Percentiles rank a stretch among this genome's conserved stretches.
Conservation (phyloP, 805 yeast genomes). For the Candida manassasensis region DNA sequence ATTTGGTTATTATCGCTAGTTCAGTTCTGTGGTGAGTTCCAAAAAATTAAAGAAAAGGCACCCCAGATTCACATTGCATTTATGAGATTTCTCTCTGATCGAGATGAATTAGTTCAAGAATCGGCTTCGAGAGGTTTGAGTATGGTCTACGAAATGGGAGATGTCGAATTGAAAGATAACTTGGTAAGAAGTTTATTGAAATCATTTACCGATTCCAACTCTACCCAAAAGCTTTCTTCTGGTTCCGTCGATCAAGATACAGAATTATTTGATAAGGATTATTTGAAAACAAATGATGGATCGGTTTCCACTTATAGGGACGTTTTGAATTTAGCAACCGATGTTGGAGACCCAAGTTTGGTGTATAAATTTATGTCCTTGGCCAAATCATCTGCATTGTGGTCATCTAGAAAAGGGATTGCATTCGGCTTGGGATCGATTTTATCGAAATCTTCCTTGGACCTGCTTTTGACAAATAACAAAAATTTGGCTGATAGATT, state of each 20-base stretch:
- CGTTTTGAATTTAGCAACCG: constrained; percentile 81
- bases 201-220: constrained; percentile 71
- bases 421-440: constrained; percentile 91
- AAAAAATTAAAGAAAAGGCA: constrained; percentile 37
- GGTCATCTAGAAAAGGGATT: constrained; percentile 92
- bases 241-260: constrained; percentile 79
- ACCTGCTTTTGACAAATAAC: constrained; percentile 53
- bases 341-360: constrained; percentile 91
- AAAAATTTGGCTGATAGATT: constrained; percentile 51
- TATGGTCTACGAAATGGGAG: constrained; percentile 75
- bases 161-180: constrained; percentile 58
- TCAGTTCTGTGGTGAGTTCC: constrained; percentile 60
- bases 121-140: constrained; percentile 87
- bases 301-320: constrained; percentile 90
- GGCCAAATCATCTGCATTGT: constrained; percentile 79
- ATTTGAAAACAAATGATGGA: constrained; percentile 73
- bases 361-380: constrained; percentile 93
- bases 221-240: constrained; percentile 42
- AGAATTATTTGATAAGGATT: constrained; percentile 78
- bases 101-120: constrained; percentile 87
- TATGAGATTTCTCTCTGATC: constrained; percentile 71
- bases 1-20: constrained; percentile 80
- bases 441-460: constrained; percentile 71
- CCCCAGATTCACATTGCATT: constrained; percentile 69
- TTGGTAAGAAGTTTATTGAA: constrained; percentile 67